Percentiles rank a stretch among this genome's conserved stretches.
phyloP scores from a whole-genome alignment of 2,329 filamentous ascomycete species.

The Penicillium freii region DNA sequence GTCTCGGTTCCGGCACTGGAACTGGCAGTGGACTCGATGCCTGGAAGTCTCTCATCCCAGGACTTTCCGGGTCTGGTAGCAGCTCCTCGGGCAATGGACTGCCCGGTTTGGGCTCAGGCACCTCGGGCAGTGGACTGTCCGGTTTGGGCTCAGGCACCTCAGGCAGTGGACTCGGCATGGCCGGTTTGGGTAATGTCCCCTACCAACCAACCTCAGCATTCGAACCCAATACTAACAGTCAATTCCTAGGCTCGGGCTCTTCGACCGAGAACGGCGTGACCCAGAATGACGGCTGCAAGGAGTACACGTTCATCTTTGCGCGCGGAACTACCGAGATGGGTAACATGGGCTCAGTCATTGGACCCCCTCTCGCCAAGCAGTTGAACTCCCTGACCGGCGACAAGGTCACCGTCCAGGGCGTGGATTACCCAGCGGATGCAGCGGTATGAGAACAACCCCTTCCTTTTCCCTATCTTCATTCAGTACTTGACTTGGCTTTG shows the following conservation, averaged over 20 bases:
- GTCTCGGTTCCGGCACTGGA: constrained; percentile 9
- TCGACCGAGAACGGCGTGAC: constrained; percentile 41
- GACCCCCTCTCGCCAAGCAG: constrained; percentile 35
- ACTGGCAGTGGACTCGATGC: constrained; percentile 14
- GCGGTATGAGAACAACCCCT: constrained; percentile 12
- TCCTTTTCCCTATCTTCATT: not conserved
- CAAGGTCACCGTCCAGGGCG: constrained; percentile 34
- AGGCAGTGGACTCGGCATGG: not conserved
- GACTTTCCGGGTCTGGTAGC: not conserved
- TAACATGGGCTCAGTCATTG: constrained; percentile 45
- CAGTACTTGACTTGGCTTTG: not conserved
- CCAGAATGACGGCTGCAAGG: constrained; percentile 41
- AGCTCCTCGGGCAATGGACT: not conserved
- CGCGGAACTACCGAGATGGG: constrained; percentile 44
- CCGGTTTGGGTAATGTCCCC: constrained; percentile 2
- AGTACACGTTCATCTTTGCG: constrained; percentile 46
- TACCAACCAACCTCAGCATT: not conserved
- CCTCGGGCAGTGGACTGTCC: not conserved
- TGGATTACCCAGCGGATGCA: constrained; percentile 32
- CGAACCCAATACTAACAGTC: constrained; percentile 13
- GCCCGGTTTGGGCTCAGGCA: no score
- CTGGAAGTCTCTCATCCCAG: not conserved
- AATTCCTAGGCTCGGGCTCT: constrained; percentile 19
- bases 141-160: not conserved
- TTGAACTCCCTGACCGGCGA: constrained; percentile 25